Percentiles rank a stretch among this genome's conserved stretches.
These are phyloP conservation scores for Gossypioides kirkii DNA, from an alignment of 345 rosid species.

Conservation along the genomic window DNA sequence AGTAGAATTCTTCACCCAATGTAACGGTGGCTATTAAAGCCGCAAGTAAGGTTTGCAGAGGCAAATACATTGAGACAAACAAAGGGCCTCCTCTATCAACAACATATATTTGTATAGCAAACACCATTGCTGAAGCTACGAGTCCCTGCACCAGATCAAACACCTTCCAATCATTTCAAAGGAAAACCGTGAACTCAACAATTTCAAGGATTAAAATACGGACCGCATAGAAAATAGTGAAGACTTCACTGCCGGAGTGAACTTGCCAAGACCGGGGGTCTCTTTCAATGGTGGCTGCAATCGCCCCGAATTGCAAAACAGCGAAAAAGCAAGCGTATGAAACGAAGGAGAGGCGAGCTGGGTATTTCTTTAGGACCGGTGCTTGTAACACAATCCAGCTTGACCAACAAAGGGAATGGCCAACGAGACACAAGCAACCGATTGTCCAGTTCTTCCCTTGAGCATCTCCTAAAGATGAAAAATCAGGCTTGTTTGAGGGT, in stretches of 20 bases:
- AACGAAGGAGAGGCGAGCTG: constrained; percentile 68
- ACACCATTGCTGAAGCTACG: constrained; percentile 59
- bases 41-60: constrained; percentile 55
- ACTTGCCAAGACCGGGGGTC: constrained; percentile 53
- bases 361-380: constrained; percentile 68
- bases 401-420: constrained; percentile 87
- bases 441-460: constrained; percentile 54
- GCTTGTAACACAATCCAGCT: constrained; percentile 83
- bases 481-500: constrained; percentile 7
- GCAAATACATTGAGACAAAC: constrained; percentile 58
- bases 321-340: constrained; percentile 70
- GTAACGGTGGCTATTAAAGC: constrained; percentile 49
- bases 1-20: constrained; percentile 57
- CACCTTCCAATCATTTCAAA: background rate
- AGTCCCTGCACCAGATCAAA: constrained; percentile 31
- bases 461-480: constrained; percentile 25
- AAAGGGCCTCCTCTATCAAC: constrained; percentile 61
- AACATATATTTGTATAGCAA: constrained; percentile 59
- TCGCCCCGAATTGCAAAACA: constrained; percentile 50
- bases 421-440: constrained; percentile 66
- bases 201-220: constrained; percentile 14
- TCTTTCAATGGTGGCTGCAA: constrained; percentile 56
- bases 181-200: background rate
- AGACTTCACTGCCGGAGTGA: constrained; percentile 41
- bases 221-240: constrained; percentile 59